Evolutionary conservation across 75 land plant species (phyloP), one percentile per base, ranked within the genome.

Genomic region (Sequoia sempervirens): DNA sequence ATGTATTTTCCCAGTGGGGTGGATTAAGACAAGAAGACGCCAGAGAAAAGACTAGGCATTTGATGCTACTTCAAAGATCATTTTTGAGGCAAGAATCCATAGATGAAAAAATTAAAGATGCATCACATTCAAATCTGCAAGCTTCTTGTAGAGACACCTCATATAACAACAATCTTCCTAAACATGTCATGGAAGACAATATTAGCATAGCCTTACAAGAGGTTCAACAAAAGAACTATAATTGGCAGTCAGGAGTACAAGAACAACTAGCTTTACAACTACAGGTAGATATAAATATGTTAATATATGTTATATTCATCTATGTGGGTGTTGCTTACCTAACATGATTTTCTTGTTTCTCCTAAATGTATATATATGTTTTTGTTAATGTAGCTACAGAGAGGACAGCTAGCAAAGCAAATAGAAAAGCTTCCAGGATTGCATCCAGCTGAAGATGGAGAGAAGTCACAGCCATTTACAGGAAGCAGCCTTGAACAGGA

Each of bases 191-290:
- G 8, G 79, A n/a, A 66, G 26, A 75, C 45, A 40, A 73, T 34
- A 73, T 12, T 15, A 73, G 38, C 14, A 73, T 13, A 73, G 34
- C 32, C 6, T 73, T 37, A 36, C 40, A 20, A 75, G 46, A 75
- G 1, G 13, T 47, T 43, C 80, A 78, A 26, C 80, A 43, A n/a
- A 18, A 30, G 1, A 43, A 40, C 46, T 78, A 23, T 43, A 46
- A 78, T 28, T 78, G 80, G 80, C 50, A 43, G 13, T 78, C 80
- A 23, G 80, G 80, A 20, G 47, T 78, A 45, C 80, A 78, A 3
- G 50, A 78, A 78, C 80, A 78, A 78, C n/a, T 78, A 11, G 47
- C 80, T 43, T 78, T 78, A 46, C 80, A 78, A n/a, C 50, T 78
- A 9, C 50, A 78, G 80, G 80, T 78, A 75, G 2, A 75, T 10